phyloP scores from a whole-genome alignment of 2,329 filamentous ascomycete genomes.

The Phyllosticta citribraziliensis region DNA sequence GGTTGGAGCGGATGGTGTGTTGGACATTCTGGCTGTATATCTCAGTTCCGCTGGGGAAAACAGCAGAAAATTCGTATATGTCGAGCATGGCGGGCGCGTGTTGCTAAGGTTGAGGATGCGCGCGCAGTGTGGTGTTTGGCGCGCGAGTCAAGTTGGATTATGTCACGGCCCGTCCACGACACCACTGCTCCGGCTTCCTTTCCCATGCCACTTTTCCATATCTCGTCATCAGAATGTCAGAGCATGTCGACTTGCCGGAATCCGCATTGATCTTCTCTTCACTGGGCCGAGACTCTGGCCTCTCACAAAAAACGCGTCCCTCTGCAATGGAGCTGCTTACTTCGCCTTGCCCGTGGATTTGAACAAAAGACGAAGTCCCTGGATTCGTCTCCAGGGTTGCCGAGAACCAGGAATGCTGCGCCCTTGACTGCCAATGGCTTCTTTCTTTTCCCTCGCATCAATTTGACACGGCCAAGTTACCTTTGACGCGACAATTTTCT shows the following conservation, averaged over 20 bases:
- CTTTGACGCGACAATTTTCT: background rate
- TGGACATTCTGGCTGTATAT: constrained; percentile 37
- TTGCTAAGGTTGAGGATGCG: background rate
- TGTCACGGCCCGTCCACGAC: background rate
- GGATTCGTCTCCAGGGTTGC: background rate
- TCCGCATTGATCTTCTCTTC: background rate
- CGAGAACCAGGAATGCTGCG: background rate
- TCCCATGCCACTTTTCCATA: background rate
- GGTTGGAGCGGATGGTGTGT: constrained; percentile 55
- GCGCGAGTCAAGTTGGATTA: constrained; percentile 7
- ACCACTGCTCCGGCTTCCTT: background rate
- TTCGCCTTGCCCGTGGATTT: background rate
- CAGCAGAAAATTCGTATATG: constrained; percentile 56
- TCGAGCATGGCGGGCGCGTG: constrained; percentile 45
- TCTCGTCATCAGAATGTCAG: background rate
- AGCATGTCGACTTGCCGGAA: background rate
- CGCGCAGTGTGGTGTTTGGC: constrained; percentile 5
- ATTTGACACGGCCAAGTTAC: background rate
- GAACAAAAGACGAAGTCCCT: background rate
- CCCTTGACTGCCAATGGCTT: background rate
- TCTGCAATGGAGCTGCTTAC: background rate
- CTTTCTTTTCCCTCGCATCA: background rate
- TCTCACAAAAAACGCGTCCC: background rate
- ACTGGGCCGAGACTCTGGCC: background rate
- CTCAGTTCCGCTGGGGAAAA: constrained; percentile 41